phyloP scores from a whole-genome alignment of 306 rosid genomes.

The Cyamopsis tetragonoloba region DNA sequence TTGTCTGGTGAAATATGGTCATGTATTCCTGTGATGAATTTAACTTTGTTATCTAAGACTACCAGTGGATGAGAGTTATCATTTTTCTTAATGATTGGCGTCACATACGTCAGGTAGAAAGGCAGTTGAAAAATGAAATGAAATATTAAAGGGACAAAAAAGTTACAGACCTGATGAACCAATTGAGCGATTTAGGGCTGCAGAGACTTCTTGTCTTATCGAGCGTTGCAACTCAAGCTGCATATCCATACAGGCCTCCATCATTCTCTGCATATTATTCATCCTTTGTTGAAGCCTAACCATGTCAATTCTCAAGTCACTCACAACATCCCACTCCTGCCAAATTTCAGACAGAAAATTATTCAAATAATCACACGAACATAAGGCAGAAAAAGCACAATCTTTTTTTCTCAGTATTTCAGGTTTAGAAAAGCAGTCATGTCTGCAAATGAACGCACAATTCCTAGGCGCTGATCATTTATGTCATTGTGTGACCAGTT shows the following conservation, averaged over 20 bases:
- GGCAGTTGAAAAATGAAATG: background rate
- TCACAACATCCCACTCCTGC: constrained; percentile 87
- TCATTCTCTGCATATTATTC: constrained; percentile 89
- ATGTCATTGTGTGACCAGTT: constrained; percentile 65
- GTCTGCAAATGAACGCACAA: constrained; percentile 49
- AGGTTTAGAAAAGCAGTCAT: constrained; percentile 26
- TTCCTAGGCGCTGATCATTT: constrained; percentile 67
- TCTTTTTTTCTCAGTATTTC: too few species aligned
- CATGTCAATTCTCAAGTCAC: constrained; percentile 95
- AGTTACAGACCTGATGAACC: constrained; percentile 56
- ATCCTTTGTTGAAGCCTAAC: constrained; percentile 92
- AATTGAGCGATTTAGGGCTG: constrained; percentile 79
- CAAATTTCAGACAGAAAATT: background rate
- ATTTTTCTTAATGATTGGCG: background rate
- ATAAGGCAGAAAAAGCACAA: background rate
- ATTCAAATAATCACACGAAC: background rate
- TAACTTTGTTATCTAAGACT: constrained; percentile 14
- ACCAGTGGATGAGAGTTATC: background rate
- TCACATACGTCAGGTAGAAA: constrained; percentile 1
- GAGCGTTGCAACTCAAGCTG: constrained; percentile 98
- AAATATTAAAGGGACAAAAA: background rate
- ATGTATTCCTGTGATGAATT: constrained; percentile 41
- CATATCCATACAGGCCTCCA: constrained; percentile 99
- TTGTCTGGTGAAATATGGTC: constrained; percentile 48
- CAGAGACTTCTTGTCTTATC: constrained; percentile 91